Base-by-base conservation (phyloP, 352 stramenopile genomes). In the Pythium aristosporum region DNA sequence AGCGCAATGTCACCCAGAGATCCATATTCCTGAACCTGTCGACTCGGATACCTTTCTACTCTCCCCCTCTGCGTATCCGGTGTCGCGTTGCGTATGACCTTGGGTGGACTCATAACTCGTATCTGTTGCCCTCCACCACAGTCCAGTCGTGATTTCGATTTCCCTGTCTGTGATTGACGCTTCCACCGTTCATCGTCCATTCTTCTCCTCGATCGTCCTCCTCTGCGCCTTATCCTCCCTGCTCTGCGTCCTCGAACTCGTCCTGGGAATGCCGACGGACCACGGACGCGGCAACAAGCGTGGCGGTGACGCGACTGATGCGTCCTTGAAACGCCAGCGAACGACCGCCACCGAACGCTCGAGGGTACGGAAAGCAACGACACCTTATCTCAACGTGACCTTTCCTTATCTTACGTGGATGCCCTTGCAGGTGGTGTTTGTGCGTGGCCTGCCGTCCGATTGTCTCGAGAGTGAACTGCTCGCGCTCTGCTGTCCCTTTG, bases 401-500 rank as follows among this genome's bases (percentile, higher is more conserved):
- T 12, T n/a, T 12, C n/a, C 18, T 39, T 59, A 13, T 42, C n/a
- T 32, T 20, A 9, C 15, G 1, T 51, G 36, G 5, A 3, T 49
- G 6, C 11, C 37, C 30, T n/a, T 53, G 5, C 46, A 92, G 83
- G 82, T 91, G 51, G 75, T 94, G 18, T 91, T 90, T 56, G 82
- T 92, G n/a, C 83, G 82, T 43, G 81, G 80, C 32, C 69, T 94
- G 9, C 85, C 85, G 9, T 62, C 73, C 25, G 85, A 94, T 61
- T 94, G 85, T 63, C 73, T 94, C 28, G 85, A 94, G 63, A 92
- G 82, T 52, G 85, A 94, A 58, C 75, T 94, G 28, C 78, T 94
- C 25, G 85, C 85, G 44, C 75, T 94, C 34, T 91, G 83, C 62
- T 91, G 80, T 32, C 85, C 85, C 5, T 94, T 94, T 59, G 82